Conservation (phyloP, 176 grass and related monocot species). For the Aegilops sharonensis region DNA sequence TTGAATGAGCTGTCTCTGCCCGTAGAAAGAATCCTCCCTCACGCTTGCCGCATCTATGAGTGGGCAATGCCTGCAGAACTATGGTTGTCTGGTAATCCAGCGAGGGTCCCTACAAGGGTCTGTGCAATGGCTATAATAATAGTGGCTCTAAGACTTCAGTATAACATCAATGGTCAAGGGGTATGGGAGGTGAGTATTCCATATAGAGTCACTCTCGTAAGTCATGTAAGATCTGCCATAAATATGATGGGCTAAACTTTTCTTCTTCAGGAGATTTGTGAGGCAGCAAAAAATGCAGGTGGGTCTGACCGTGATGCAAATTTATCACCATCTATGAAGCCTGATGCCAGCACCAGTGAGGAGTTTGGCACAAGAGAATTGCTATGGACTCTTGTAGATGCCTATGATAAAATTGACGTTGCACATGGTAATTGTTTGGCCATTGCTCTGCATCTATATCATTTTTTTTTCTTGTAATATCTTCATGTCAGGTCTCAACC, state of each 20-base stretch:
- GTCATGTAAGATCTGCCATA: not conserved
- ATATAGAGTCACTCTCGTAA: not conserved
- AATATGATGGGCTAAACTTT: slow-evolving; percentile 22
- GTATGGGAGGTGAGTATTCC: slow-evolving; percentile 66
- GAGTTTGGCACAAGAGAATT: slow-evolving; percentile 53
- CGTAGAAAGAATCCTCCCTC: slow-evolving; percentile 49
- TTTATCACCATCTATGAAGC: slow-evolving; percentile 16
- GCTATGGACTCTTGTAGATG: slow-evolving; percentile 52
- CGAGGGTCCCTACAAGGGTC: slow-evolving; percentile 63
- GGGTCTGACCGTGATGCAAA: slow-evolving; percentile 1
- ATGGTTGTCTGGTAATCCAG: slow-evolving; percentile 65
- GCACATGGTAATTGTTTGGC: slow-evolving; percentile 53
- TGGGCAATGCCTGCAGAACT: slow-evolving; percentile 69
- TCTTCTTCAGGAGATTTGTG: slow-evolving; percentile 30
- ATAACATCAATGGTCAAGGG: slow-evolving; percentile 72
- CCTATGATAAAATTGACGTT: slow-evolving; percentile 50
- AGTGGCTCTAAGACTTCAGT: slow-evolving; percentile 62
- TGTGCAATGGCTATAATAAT: slow-evolving; percentile 76
- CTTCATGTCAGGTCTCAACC: not conserved
- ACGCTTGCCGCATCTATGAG: slow-evolving; percentile 66
- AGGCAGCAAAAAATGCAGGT: slow-evolving; percentile 11
- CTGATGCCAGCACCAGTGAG: not conserved
- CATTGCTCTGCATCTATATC: not conserved
- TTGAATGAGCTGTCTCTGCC: slow-evolving; percentile 58
- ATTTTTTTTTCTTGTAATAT: not conserved